Conservation (phyloP, 2,329 filamentous ascomycete genomes). For the Diaporthe ampelina region DNA sequence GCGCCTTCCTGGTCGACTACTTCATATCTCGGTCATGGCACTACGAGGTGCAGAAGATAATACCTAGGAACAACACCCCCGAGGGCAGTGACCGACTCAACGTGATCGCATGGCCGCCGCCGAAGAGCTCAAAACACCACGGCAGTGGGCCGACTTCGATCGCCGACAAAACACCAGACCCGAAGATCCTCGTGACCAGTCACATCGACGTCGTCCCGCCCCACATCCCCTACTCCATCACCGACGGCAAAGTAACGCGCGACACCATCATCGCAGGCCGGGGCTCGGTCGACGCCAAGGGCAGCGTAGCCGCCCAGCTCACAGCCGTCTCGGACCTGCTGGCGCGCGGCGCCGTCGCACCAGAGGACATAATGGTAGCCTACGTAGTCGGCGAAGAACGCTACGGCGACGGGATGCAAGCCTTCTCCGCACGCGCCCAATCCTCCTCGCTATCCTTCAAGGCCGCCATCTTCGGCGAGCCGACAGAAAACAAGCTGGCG, state of each 20-base stretch:
- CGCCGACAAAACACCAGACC: constrained; percentile 61
- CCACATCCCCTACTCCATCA: constrained; percentile 76
- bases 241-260: constrained; percentile 58
- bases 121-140: constrained; percentile 52
- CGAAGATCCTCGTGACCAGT: constrained; percentile 74
- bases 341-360: constrained; percentile 41
- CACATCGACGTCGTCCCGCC: constrained; percentile 88
- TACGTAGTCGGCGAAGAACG: constrained; percentile 88
- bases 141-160: constrained; percentile 45
- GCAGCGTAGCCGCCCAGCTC: constrained; percentile 79
- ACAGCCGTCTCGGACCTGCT: constrained; percentile 73
- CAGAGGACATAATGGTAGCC: constrained; percentile 70
- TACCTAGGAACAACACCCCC: constrained; percentile 50
- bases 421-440: constrained; percentile 57
- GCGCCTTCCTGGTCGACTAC: constrained; percentile 76
- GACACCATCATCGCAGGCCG: constrained; percentile 76
- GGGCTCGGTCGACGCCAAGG: constrained; percentile 81
- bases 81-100: constrained; percentile 72
- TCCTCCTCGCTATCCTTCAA: constrained; percentile 59
- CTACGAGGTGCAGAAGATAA: constrained; percentile 58
- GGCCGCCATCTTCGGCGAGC: constrained; percentile 91
- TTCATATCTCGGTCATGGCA: constrained; percentile 65
- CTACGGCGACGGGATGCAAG: constrained; percentile 83
- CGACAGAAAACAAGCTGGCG: constrained; percentile 88
- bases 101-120: constrained; percentile 76